These are phyloP conservation scores for Talaromyces borbonicus DNA, from an alignment of 495 filamentous ascomycete species.

Conservation along the genomic window DNA sequence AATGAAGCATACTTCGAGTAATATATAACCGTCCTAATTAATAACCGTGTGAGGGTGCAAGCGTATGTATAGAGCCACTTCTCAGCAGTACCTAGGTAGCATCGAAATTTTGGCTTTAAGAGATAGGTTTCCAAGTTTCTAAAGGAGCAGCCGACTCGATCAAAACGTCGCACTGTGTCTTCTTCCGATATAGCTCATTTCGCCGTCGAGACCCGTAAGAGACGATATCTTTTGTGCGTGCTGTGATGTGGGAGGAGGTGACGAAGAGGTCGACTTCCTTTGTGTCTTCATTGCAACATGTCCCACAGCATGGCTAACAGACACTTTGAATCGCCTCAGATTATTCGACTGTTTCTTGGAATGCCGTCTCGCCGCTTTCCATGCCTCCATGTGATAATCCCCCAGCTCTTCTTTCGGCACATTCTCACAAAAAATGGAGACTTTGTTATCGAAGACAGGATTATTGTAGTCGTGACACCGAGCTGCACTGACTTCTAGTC, in stretches of 20 bases:
- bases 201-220: not conserved
- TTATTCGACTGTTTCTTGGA: not conserved
- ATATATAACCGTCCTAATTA: not conserved
- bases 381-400: constrained; percentile 4
- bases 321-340: not conserved
- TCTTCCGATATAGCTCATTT: not conserved
- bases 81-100: too few species aligned
- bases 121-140: too few species aligned
- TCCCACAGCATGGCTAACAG: not conserved
- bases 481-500: not conserved
- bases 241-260: not conserved
- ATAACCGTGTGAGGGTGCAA: too few species aligned
- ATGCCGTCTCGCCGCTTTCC: constrained; percentile 2
- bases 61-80: too few species aligned
- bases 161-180: constrained; percentile 1
- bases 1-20: too few species aligned
- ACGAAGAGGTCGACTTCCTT: not conserved
- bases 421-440: not conserved
- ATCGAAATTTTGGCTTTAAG: too few species aligned
- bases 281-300: not conserved
- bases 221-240: not conserved
- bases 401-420: constrained; percentile 5
- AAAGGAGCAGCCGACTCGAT: not conserved
- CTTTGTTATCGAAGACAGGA: not conserved
- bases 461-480: not conserved